Conservation (phyloP, 495 filamentous ascomycete species). For the Podospora conica region DNA sequence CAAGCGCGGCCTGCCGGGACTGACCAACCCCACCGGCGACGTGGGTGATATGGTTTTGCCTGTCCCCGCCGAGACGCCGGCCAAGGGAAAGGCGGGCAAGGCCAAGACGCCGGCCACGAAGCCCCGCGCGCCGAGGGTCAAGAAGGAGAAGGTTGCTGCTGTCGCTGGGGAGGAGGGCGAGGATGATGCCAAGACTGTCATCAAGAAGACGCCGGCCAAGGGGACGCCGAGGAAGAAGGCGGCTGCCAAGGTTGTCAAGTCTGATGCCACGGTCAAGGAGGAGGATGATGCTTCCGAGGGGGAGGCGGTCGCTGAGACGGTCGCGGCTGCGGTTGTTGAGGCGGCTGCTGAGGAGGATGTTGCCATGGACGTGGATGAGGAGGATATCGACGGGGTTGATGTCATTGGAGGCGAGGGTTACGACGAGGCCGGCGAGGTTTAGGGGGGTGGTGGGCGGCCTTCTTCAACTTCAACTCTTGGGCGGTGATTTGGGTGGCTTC, state of each 20-base stretch:
- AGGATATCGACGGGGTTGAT: background rate
- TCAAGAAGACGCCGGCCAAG: background rate
- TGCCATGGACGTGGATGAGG: background rate
- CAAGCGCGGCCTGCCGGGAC: background rate
- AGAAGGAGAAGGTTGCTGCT: background rate
- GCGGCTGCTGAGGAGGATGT: background rate
- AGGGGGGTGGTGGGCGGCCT: background rate
- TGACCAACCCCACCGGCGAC: too few relatives aligned
- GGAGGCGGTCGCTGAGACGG: background rate
- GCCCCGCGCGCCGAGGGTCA: background rate
- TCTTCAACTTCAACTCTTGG: background rate
- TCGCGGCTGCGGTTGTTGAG: background rate
- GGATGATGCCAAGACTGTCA: background rate
- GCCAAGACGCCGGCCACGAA: too few relatives aligned
- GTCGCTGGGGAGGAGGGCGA: background rate
- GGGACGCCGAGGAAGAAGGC: background rate
- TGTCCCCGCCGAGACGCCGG: too few relatives aligned
- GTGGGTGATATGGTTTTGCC: too few relatives aligned
- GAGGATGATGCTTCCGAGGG: background rate
- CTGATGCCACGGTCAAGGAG: background rate
- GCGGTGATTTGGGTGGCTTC: background rate
- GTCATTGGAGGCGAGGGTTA: background rate
- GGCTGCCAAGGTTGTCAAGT: constrained; percentile 6
- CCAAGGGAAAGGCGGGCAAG: background rate
- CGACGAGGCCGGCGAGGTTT: too few relatives aligned